Conservation (phyloP, 805 yeast species). For the Candida nanaspora region DNA sequence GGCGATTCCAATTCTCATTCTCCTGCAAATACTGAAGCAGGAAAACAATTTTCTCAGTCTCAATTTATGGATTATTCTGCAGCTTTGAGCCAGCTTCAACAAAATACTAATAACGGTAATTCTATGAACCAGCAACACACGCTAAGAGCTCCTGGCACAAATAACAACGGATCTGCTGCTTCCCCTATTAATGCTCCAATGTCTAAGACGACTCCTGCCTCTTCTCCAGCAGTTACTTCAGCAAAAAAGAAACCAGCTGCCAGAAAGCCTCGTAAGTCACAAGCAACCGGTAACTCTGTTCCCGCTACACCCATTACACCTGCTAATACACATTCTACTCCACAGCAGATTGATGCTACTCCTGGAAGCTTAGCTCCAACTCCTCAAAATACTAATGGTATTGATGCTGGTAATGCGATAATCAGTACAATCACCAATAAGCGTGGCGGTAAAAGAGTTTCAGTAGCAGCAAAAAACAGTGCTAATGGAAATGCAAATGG, state of each 20-base stretch:
- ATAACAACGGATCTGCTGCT: background rate
- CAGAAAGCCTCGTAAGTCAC: constrained; percentile 15
- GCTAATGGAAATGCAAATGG: constrained; percentile 2
- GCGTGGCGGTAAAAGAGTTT: constrained; percentile 2
- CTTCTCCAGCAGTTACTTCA: constrained; percentile 3
- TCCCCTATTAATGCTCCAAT: background rate
- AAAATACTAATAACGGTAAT: constrained; percentile 2
- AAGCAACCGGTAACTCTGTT: constrained; percentile 12
- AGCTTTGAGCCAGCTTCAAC: constrained; percentile 14
- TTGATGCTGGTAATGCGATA: background rate
- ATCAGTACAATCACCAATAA: background rate
- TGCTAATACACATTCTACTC: constrained; percentile 17
- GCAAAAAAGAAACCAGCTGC: constrained; percentile 14
- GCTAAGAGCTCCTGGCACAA: no score
- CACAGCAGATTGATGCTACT: constrained; percentile 10
- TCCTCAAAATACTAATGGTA: constrained; percentile 2
- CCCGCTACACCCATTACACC: constrained; percentile 29
- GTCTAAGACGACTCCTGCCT: constrained; percentile 1
- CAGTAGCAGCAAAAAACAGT: constrained; percentile 2
- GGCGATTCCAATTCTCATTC: constrained; percentile 8
- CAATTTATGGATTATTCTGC: constrained; percentile 17
- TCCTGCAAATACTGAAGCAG: constrained; percentile 5
- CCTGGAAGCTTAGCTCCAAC: constrained; percentile 4
- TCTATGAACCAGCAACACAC: constrained; percentile 2
- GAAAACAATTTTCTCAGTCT: constrained; percentile 3